phyloP scores from a whole-genome alignment of 441 rosid genomes.

The Codiaeum variegatum region DNA sequence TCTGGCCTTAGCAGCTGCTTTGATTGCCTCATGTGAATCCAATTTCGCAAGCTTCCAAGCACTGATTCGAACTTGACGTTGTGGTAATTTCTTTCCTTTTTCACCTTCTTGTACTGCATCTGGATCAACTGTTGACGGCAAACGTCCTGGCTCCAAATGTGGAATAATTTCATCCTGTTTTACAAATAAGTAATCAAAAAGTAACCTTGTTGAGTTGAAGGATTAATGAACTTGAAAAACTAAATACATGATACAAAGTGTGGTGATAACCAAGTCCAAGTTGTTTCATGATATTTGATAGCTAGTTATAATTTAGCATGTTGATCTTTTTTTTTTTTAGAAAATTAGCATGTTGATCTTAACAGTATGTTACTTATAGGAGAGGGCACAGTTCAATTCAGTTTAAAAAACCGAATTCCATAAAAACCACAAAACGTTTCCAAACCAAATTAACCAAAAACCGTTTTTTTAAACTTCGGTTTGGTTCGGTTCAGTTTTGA shows the following conservation, averaged over 20 bases:
- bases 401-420: no score
- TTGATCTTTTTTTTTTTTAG: no score
- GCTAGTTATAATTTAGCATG: neutral
- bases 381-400: no score
- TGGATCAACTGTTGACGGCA: conserved; percentile 79
- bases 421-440: no score
- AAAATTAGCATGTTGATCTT: neutral
- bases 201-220: neutral
- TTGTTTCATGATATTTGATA: neutral
- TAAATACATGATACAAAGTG: neutral
- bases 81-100: conserved; percentile 56
- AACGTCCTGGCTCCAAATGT: conserved; percentile 78
- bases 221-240: neutral
- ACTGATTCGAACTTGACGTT: conserved; percentile 76
- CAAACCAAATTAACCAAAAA: no score
- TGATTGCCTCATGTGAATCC: conserved; percentile 72
- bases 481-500: no score
- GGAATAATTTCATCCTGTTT: conserved; percentile 85
- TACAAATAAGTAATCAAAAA: conserved; percentile 6
- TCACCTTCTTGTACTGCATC: conserved; percentile 46
- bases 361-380: neutral
- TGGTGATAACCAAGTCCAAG: neutral
- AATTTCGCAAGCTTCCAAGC: conserved; percentile 94
- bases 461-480: no score
- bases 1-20: conserved; percentile 86